A percentile compares a stretch with the other conserved stretches of the same genome.
Conservation (phyloP, 1,139 yeast species). For the Meyerozyma guilliermondii region DNA sequence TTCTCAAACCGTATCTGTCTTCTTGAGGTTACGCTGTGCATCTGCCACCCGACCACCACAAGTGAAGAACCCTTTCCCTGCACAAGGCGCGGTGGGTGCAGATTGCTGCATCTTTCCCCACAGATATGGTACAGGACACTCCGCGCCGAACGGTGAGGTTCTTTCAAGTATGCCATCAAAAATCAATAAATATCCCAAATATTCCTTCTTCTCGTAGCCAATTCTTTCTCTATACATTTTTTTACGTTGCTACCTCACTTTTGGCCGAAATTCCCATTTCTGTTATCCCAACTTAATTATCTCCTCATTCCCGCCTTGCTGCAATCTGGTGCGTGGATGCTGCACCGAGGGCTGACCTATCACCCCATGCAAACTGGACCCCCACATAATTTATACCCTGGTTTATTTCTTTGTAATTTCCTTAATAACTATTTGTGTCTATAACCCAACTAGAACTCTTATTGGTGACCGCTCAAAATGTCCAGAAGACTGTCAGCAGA, state of each 20-base stretch:
- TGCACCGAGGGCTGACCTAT: conserved; percentile 1
- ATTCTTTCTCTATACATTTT: background rate
- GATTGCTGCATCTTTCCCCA: conserved; percentile 1
- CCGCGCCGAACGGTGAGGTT: background rate
- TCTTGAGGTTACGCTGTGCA: background rate
- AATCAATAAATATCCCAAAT: too few species aligned
- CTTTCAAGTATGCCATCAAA: too few species aligned
- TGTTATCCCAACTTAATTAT: background rate
- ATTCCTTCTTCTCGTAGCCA: too few species aligned
- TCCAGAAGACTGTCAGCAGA: conserved; percentile 2
- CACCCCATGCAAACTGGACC: background rate
- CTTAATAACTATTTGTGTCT: background rate
- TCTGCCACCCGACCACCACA: conserved; percentile 1
- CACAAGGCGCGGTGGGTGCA: background rate
- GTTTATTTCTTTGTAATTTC: background rate
- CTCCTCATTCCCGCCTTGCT: conserved; percentile 1
- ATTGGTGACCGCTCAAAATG: background rate
- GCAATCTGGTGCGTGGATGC: conserved; percentile 1
- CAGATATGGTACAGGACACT: background rate
- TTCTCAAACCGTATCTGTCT: too few species aligned
- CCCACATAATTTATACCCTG: background rate
- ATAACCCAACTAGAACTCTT: too few species aligned
- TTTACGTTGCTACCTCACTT: background rate
- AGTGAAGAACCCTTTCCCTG: background rate
- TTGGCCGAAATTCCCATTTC: background rate